Evolutionary conservation across 108 stramenopile genomes (phyloP).

Genomic region (Craspedostauros australis): DNA sequence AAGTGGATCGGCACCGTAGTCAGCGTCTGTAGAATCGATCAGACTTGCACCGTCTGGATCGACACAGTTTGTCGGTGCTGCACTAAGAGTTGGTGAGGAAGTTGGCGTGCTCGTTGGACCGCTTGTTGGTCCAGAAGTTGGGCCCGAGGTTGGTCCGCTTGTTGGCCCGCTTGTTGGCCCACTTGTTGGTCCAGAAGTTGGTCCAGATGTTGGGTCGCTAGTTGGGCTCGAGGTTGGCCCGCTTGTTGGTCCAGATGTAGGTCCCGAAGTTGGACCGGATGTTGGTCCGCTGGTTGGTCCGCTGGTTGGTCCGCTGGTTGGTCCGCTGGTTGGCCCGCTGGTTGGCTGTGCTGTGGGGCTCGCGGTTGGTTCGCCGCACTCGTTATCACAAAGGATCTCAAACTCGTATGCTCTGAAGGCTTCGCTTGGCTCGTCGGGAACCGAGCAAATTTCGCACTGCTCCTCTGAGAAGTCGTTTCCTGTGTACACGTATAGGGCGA

Average conservation of each 20-base stretch:
- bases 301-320: slow-evolving; percentile 2
- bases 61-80: too few species aligned
- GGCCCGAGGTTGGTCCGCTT: background rate
- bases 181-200: background rate
- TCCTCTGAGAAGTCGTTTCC: too few species aligned
- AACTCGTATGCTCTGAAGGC: too few species aligned
- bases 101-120: background rate
- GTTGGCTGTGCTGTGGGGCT: slow-evolving; percentile 1
- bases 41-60: too few species aligned
- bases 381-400: too few species aligned
- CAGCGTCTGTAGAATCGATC: too few species aligned
- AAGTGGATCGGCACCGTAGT: too few species aligned
- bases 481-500: too few species aligned
- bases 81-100: too few species aligned
- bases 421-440: too few species aligned
- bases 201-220: slow-evolving; percentile 1
- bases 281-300: slow-evolving; percentile 1
- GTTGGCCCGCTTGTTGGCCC: slow-evolving; percentile 4
- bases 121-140: slow-evolving; percentile 3
- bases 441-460: too few species aligned
- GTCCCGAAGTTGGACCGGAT: slow-evolving; percentile 1
- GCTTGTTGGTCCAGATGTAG: slow-evolving; percentile 2
- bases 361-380: slow-evolving; percentile 1
- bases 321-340: background rate
- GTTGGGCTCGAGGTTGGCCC: background rate